Evolutionary conservation across 208 protist species (phyloP).

Genomic region (Crithidia sp.): DNA sequence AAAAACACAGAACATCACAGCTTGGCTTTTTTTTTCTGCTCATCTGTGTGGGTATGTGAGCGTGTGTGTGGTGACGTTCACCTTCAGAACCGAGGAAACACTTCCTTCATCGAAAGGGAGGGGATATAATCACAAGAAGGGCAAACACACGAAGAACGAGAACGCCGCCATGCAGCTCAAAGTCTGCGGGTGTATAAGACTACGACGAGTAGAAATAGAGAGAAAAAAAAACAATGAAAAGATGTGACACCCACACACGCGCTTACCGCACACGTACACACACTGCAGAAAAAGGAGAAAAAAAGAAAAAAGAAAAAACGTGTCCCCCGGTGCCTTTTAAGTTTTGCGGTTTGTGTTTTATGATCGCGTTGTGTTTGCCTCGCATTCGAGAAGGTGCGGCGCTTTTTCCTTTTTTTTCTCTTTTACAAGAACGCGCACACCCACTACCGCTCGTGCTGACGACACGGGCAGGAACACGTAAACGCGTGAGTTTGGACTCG

Average conservation of each 20-base stretch:
- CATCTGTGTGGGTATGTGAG: no score
- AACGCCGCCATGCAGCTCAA: background rate
- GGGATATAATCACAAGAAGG: no score
- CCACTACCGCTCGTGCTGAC: no score
- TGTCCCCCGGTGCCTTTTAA: background rate
- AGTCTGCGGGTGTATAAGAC: constrained; percentile 11
- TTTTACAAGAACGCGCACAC: no score
- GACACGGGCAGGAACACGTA: no score
- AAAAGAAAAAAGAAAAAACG: constrained; percentile 1
- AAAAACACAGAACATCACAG: no score
- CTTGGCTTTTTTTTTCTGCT: no score
- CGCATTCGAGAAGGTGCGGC: no score
- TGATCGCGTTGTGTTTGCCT: background rate
- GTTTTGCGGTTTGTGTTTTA: background rate
- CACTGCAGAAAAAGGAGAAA: background rate
- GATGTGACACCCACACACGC: background rate
- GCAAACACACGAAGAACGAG: constrained; percentile 4
- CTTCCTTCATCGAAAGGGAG: constrained; percentile 1
- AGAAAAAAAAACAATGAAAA: background rate
- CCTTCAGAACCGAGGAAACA: constrained; percentile 8
- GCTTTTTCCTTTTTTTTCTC: no score
- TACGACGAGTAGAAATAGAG: background rate
- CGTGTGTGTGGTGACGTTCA: no score
- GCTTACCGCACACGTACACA: background rate
- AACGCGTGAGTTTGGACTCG: no score